Evolutionary conservation across 768 basidiomycete species (phyloP), one percentile per base, ranked within the genome.

Genomic region (Mycena galopus): DNA sequence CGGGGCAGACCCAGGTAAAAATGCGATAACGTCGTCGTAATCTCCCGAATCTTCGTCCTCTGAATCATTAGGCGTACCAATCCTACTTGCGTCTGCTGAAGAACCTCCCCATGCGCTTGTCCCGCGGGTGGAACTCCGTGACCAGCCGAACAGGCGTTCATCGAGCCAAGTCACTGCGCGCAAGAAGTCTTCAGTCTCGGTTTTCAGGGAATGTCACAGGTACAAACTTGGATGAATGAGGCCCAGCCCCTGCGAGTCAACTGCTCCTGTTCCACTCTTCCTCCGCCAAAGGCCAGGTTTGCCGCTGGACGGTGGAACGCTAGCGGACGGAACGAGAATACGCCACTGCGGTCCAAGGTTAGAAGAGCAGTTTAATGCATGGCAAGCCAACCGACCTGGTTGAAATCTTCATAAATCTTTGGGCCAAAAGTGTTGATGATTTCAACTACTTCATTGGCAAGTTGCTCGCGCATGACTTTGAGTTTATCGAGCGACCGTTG

Each of bases 131-230:
- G 94, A 88, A 75, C 92, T 94, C 56, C 90, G 88, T 80, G 91
- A 94, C 96, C 96, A 97, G 53, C 96, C 96, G 78, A 97, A 98
- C 29, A 98, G 87, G 8, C 94, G 91, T 81, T 97, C 96, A 79
- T 97, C 96, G 21, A 97, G 88, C 95, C 95, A 96, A 16, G 93
- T 91, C 93, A 97, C n/a, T n/a, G n/a, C n/a, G n/a, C n/a, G n/a
- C n/a, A n/a, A n/a, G n/a, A n/a, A n/a, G n/a, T n/a, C n/a, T n/a
- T n/a, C n/a, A n/a, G n/a, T n/a, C n/a, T n/a, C n/a, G n/a, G n/a
- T n/a, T n/a, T n/a, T n/a, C n/a, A n/a, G n/a, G n/a, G n/a, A n/a
- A n/a, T n/a, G n/a, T n/a, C n/a, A n/a, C n/a, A n/a, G n/a, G n/a
- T n/a, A n/a, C n/a, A n/a, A n/a, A n/a, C n/a, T 96, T 0, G 96